Evolutionary conservation across 164 flowering plant genomes (phyloP).

Genomic region (Chimonanthus praecox): DNA sequence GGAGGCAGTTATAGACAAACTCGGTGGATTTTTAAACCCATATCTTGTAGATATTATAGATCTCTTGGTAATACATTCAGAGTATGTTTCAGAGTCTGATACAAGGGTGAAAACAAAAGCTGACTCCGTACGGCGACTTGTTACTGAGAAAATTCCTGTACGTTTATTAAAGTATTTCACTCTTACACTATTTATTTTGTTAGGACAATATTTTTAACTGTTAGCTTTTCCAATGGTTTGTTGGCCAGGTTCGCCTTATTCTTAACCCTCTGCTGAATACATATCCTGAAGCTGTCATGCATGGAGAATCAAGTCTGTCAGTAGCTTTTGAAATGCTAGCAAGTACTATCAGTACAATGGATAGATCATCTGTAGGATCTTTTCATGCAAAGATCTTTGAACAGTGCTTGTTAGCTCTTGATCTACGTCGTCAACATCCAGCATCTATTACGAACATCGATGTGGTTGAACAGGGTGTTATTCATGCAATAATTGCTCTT

Average conservation of each 20-base stretch:
- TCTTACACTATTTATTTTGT: neutral
- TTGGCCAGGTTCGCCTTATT: slow-evolving; percentile 63
- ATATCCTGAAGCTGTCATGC: slow-evolving; percentile 45
- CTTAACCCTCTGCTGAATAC: slow-evolving; percentile 55
- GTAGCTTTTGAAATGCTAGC: slow-evolving; percentile 62
- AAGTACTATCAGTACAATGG: slow-evolving; percentile 48
- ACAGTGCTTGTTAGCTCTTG: slow-evolving; percentile 73
- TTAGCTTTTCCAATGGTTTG: neutral
- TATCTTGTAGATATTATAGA: slow-evolving; percentile 61
- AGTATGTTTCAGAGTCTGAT: slow-evolving; percentile 38
- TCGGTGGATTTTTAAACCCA: slow-evolving; percentile 86
- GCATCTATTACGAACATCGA: slow-evolving; percentile 43
- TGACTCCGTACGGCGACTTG: slow-evolving; percentile 47
- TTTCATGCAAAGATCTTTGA: slow-evolving; percentile 62
- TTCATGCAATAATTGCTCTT: slow-evolving; percentile 49
- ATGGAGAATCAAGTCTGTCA: slow-evolving; percentile 59
- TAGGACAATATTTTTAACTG: neutral
- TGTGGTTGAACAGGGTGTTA: slow-evolving; percentile 56
- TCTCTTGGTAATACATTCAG: slow-evolving; percentile 54
- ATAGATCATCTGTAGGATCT: slow-evolving; percentile 50
- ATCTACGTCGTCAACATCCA: slow-evolving; percentile 67
- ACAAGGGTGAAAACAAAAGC: slow-evolving; percentile 55
- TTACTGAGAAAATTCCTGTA: slow-evolving; percentile 72
- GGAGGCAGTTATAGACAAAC: slow-evolving; percentile 71
- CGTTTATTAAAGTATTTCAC: slow-evolving; percentile 15